Evolutionary conservation across 2,329 filamentous ascomycete species (phyloP), one percentile per base, ranked within the genome.

Genomic region (Aureobasidium sp.): DNA sequence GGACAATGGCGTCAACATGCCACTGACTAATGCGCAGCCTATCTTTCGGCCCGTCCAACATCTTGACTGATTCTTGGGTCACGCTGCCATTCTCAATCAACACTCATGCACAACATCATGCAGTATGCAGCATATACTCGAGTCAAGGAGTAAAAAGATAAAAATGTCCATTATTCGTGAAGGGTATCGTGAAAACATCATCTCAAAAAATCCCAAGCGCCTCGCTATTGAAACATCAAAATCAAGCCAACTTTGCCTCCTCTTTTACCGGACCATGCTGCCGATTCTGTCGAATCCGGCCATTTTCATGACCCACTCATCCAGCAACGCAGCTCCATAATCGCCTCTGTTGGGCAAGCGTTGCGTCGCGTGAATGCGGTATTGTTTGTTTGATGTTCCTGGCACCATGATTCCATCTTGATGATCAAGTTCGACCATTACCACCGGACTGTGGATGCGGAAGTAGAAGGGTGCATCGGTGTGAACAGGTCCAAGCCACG

Each of bases 341-440:
- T 92, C 89, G 0, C 88, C 89, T 0, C 76, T 83, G 71, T 92
- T 92, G 1, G 89, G 89, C 37, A 84, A 85, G 36, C 89, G 75
- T 66, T 89, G 75, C 57, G 90, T 75, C 0, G 88, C 92, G 70
- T 92, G 89, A 37, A 90, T 87, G 67, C 92, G 89, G 67, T 89
- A 92, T 85, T 85, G 0, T 89, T 89, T 72, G 88, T 81, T 53
- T 78, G 77, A 69, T 92, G 92, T 0, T 81, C 84, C 69, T 92
- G 72, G 68, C 91, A 92, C 32, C 44, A 34, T 60, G 0, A 92
- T 88, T 0, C 88, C 88, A 0, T 85, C 89, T 72, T 92, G 89
- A 69, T 91, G 87, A 67, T 92, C 89, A 69, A 92, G 89, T 77
- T 92, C 89, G 57, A 87, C 77, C 6, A 92, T 76, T 0, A 90